Conservation (phyloP, 768 basidiomycete genomes). For the Xerocomus brunneocitrinus region DNA sequence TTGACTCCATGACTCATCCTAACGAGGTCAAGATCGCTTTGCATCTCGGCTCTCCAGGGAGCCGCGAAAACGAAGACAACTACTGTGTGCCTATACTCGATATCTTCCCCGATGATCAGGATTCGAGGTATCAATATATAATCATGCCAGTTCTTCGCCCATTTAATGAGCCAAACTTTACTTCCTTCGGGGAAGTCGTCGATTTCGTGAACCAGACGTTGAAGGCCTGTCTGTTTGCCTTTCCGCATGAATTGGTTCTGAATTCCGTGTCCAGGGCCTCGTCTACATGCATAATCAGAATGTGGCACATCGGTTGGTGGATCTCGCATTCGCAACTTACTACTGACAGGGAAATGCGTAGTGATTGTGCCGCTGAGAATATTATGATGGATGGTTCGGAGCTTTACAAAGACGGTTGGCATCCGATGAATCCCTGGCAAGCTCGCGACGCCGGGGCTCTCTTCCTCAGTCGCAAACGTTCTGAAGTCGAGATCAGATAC, state of each 20-base stretch:
- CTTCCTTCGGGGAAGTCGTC: no score
- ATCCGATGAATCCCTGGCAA: constrained; percentile 12
- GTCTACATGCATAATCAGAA: constrained; percentile 32
- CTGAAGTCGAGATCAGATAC: constrained; percentile 26
- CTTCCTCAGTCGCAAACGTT: constrained; percentile 21
- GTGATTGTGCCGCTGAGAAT: constrained; percentile 27
- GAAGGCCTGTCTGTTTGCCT: not conserved
- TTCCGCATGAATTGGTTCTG: not conserved
- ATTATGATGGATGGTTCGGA: constrained; percentile 27
- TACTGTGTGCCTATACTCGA: constrained; percentile 21
- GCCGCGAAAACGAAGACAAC: constrained; percentile 11
- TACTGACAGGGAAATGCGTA: not conserved
- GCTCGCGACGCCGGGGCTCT: constrained; percentile 13
- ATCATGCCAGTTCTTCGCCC: constrained; percentile 26
- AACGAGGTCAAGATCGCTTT: constrained; percentile 7
- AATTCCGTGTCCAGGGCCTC: constrained; percentile 21
- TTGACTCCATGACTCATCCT: not conserved
- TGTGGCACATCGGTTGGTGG: constrained; percentile 19
- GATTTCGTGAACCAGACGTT: no score
- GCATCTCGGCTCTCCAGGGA: not conserved
- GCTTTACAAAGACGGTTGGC: constrained; percentile 27
- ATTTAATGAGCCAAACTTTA: no score
- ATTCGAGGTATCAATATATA: constrained; percentile 16
- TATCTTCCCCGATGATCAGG: constrained; percentile 6
- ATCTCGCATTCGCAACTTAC: not conserved